phyloP scores from a whole-genome alignment of 768 basidiomycete genomes.

The Amylocystis lapponica region DNA sequence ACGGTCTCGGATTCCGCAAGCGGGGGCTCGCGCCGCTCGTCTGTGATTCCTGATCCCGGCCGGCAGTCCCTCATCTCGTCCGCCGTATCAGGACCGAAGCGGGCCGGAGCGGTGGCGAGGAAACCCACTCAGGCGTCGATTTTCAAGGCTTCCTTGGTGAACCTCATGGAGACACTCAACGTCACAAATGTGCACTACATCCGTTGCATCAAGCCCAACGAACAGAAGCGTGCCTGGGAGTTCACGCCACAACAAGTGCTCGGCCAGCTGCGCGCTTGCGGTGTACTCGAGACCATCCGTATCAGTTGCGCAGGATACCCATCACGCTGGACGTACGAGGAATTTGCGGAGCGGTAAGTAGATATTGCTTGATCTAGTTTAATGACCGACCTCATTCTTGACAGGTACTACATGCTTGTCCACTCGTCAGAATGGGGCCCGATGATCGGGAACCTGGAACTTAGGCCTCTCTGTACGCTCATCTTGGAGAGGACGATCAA shows the following conservation, averaged over 20 bases:
- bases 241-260: conserved; percentile 94
- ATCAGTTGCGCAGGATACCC: conserved; percentile 99
- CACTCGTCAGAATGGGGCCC: conserved; percentile 81
- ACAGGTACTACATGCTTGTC: conserved; percentile 95
- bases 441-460: conserved; percentile 77
- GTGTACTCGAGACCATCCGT: conserved; percentile 97
- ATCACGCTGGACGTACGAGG: conserved; percentile 96
- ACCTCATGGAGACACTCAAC: conserved; percentile 94
- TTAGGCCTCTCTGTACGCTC: conserved; percentile 72
- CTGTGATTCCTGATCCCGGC: conserved; percentile 84
- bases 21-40: conserved; percentile 72
- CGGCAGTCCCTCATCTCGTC: conserved; percentile 64
- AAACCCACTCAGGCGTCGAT: conserved; percentile 98
- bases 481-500: conserved; percentile 86
- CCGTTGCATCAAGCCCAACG: conserved; percentile 98
- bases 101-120: conserved; percentile 62
- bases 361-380: not conserved
- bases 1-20: conserved; percentile 75
- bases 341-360: conserved; percentile 92
- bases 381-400: conserved; percentile 11
- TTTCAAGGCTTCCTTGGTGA: conserved; percentile 92
- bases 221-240: conserved; percentile 94
- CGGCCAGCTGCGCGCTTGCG: conserved; percentile 92
- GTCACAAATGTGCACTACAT: conserved; percentile 99
- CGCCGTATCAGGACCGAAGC: conserved; percentile 42